These are phyloP conservation scores for Tagetes erecta DNA, from an alignment of 129 eudicot genomes.

Conservation along the genomic window DNA sequence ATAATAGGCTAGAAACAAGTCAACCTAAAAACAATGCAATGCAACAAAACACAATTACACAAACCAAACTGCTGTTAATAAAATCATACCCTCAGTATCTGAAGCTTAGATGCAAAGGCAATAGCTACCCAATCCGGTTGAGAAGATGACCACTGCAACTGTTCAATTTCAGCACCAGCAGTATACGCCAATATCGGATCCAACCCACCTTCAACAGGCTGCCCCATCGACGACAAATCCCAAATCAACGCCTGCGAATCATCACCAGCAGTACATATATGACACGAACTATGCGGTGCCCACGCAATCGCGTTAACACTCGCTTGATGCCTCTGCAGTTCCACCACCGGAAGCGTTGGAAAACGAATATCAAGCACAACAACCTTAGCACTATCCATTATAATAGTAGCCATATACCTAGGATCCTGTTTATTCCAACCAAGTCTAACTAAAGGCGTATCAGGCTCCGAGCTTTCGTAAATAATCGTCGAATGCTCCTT, in stretches of 20 bases:
- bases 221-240: constrained; percentile 99
- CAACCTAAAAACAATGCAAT: constrained; percentile 31
- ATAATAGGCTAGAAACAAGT: constrained; percentile 6
- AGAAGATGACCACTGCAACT: constrained; percentile 93
- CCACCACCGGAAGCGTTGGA: constrained; percentile 88
- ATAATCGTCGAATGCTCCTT: constrained; percentile 93
- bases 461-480: constrained; percentile 90
- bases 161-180: constrained; percentile 97
- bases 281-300: constrained; percentile 98
- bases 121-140: constrained; percentile 99
- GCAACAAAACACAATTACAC: constrained; percentile 21
- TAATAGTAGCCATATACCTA: constrained; percentile 91
- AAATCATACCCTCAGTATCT: constrained; percentile 92
- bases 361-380: constrained; percentile 92
- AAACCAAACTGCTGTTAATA: constrained; percentile 16
- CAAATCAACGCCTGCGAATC: constrained; percentile 94
- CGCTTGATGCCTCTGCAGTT: constrained; percentile 86
- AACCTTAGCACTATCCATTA: constrained; percentile 91
- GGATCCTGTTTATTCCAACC: constrained; percentile 99
- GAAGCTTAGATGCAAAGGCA: constrained; percentile 89
- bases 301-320: constrained; percentile 97
- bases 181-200: constrained; percentile 94
- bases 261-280: constrained; percentile 94
- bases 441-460: constrained; percentile 76
- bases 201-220: constrained; percentile 93